Evolutionary conservation across 2,329 filamentous ascomycete species (phyloP), one percentile per base, ranked within the genome.

Genomic region (Thielaviopsis euricoi): DNA sequence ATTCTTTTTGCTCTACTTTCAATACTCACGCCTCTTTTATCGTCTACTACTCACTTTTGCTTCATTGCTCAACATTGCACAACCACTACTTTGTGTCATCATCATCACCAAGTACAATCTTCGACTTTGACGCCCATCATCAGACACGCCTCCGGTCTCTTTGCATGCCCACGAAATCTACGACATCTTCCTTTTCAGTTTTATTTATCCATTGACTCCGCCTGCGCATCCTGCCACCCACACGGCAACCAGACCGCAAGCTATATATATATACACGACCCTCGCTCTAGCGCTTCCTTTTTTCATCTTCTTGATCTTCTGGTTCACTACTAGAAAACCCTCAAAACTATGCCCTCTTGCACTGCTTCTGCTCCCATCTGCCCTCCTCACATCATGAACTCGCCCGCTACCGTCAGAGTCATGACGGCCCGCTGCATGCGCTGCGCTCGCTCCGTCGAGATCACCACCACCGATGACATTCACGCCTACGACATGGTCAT

Each of bases 371-470:
- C 66, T 52, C 62, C 62, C 58, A 56, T 64, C 55, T 62, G 66
- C 33, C 69, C 68, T 62, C 68, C 71, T 62, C 65, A 68, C 69
- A 75, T 72, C 67, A 77, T 80, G 76, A 76, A 79, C 62, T 67
- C 73, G 48, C 67, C 69, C 52, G 72, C 74, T 37, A 70, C 76
- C 46, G 77, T 73, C 64, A 77, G 77, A 9, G 79, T 83, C 58
- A 75, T 80, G 71, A 72, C 80, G 33, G 71, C 84, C 63, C 79
- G 81, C 64, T 84, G 81, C 71, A 76, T 82, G 66, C 77, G 81
- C 59, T 82, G 79, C 66, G 76, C 78, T 49, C 76, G 76, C 59
- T 74, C 76, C 57, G 79, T 79, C 57, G 81, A 84, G 71, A 74
- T 77, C 26, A 81, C 80, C 7, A 76, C 77, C 9, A 81, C 78